Percentiles rank a stretch among this genome's conserved stretches.
phyloP scores from a whole-genome alignment of 371 early-diverging fungal genomes.

The Apophysomyces sp. region DNA sequence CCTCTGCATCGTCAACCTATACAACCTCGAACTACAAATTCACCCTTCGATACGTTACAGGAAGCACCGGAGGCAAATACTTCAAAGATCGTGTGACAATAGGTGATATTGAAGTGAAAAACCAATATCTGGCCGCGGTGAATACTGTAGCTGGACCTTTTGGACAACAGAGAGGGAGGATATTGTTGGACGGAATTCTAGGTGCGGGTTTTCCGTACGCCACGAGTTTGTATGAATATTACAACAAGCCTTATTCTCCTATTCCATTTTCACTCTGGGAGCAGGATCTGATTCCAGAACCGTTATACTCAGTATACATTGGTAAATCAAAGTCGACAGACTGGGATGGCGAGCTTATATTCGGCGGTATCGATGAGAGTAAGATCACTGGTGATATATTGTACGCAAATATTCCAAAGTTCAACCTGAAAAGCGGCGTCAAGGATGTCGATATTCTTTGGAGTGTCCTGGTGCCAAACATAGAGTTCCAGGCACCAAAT shows the following conservation, averaged over 20 bases:
- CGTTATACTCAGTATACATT: constrained; percentile 8
- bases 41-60: constrained; percentile 1
- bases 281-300: background rate
- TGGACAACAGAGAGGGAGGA: background rate
- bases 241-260: constrained; percentile 1
- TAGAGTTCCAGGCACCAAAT: background rate
- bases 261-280: constrained; percentile 10
- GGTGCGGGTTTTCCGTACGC: constrained; percentile 6
- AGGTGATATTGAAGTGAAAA: background rate
- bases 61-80: constrained; percentile 3
- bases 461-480: background rate
- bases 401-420: background rate
- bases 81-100: constrained; percentile 6
- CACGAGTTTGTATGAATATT: background rate
- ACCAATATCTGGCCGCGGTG: constrained; percentile 7
- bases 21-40: background rate
- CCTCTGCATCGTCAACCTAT: constrained; percentile 2
- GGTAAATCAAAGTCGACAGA: background rate
- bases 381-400: background rate
- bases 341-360: constrained; percentile 47
- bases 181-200: constrained; percentile 9
- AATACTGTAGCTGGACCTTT: constrained; percentile 1
- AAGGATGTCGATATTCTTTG: background rate
- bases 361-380: constrained; percentile 50
- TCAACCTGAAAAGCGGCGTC: background rate